phyloP scores from a whole-genome alignment of 495 filamentous ascomycete genomes.

The Aspergillus bridgeri region DNA sequence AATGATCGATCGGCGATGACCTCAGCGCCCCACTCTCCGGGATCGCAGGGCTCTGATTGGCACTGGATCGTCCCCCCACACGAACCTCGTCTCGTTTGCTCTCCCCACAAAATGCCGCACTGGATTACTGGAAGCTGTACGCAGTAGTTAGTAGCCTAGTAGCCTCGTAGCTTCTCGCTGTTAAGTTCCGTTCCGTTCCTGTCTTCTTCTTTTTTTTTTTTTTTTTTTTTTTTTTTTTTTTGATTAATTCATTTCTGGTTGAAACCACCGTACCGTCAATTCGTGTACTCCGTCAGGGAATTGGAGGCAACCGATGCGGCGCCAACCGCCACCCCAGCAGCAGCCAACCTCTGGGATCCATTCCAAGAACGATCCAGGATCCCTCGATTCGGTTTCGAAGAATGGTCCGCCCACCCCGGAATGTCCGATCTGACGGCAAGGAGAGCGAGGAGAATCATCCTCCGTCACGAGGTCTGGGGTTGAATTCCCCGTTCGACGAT shows the following conservation, averaged over 20 bases:
- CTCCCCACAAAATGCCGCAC: slow-evolving; percentile 23
- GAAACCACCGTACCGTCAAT: too few species aligned
- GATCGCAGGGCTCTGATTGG: slow-evolving; percentile 15
- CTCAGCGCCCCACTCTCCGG: slow-evolving; percentile 6
- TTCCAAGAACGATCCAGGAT: not conserved
- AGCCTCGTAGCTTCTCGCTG: too few species aligned
- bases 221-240: too few species aligned
- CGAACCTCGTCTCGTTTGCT: slow-evolving; percentile 9
- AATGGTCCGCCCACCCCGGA: not conserved
- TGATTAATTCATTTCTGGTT: too few species aligned
- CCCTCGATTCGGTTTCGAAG: not conserved
- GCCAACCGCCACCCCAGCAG: slow-evolving; percentile 17
- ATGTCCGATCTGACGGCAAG: not conserved
- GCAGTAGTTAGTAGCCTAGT: too few species aligned
- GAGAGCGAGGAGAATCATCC: slow-evolving; percentile 1
- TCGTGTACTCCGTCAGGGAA: too few species aligned
- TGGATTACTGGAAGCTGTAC: too few species aligned
- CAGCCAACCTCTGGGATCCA: not conserved
- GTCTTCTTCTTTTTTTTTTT: too few species aligned
- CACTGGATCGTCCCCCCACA: slow-evolving; percentile 25
- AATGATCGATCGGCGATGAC: slow-evolving; percentile 1
- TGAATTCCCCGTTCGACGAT: slow-evolving; percentile 8
- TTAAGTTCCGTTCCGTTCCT: not conserved
- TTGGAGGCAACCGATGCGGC: slow-evolving; percentile 12
- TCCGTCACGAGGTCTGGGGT: slow-evolving; percentile 15